Evolutionary conservation across 2,329 filamentous ascomycete species (phyloP), one percentile per base, ranked within the genome.

Genomic region (Macrophomina tecta): DNA sequence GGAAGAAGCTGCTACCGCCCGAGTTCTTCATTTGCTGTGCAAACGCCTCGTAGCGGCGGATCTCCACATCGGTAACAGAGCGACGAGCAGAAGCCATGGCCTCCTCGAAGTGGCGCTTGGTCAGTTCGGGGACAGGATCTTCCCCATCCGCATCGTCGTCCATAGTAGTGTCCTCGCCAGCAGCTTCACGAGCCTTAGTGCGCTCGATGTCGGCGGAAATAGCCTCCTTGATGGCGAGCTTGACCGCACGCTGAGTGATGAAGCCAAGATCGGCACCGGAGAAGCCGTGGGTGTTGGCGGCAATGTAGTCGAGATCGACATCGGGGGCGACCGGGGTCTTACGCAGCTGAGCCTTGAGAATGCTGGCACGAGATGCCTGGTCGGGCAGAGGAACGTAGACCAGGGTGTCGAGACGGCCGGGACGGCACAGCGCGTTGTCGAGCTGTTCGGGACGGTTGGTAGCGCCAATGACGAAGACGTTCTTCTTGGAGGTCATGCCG

Each of bases 401-500:
- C 72, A 99, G 89, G 45, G 94, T 98, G 81, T 99, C 95, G 58
- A 99, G 91, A 93, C 95, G 95, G 73, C 95, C 95, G 67, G 95
- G 95, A 87, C 95, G 94, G 88, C 94, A 97, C 74, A 99, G 88
- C 73, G 95, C 95, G 79, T 95, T 95, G 81, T 99, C 95, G 68
- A 99, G 91, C 85, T 98, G 95, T 85, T 99, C 95, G 51, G 95
- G 95, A 85, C 95, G 89, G 86, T 99, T 99, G 82, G 95, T 99
- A 53, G 95, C 95, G 80, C 95, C 95, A 75, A 99, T 99, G 72
- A 99, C 95, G 83, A 99, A 99, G 71, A 99, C 95, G 80, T 99
- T 99, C 91, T 99, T 99, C 92, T 99, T 99, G 46, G 94, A 97
- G 53, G 94, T 98, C 94, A 98, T 98, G 75, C 94, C 94, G 73